Base-by-base conservation (phyloP, 1,284 basidiomycete genomes). In the Earliella scabrosa region DNA sequence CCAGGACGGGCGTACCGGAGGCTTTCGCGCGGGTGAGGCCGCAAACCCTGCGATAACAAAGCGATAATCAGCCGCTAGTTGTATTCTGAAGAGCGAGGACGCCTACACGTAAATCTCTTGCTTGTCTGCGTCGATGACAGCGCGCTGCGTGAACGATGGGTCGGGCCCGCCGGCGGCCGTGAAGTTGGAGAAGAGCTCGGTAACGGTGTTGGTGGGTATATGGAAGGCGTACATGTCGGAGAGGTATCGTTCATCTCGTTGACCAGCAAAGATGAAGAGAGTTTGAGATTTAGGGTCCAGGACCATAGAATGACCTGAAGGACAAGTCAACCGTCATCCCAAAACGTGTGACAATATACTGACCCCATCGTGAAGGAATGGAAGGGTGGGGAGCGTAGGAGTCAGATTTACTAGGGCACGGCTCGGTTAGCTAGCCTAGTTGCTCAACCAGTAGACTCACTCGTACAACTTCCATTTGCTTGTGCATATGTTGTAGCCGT, bases 201-300 rank as follows among this genome's bases (percentile, higher is more conserved):
- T 81, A n/a, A 82, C 76, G 4, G 77, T 80, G 63, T 81, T 81
- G 7, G 79, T 83, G 38, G 74, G 70, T 54, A 88, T 80, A 53
- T 90, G 81, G 68, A 85, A 90, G 0, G 84, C 76, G 57, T 88
- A 88, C 87, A 92, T 88, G 68, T 91, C 90, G 2, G 85, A 81
- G 7, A 88, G 77, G 59, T 84, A 85, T 54, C 76, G 81, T 14
- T 86, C 82, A 24, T 85, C 83, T 16, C 80, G 77, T 67, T 88
- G 85, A 2, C 90, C 90, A 13, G 83, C 87, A 60, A 92, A 86
- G 44, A 92, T 84, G 68, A 82, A 86, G 9, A 92, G 75, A 0
- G 77, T 82, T 44, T 80, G 81, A 1, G 79, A 73, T 13, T 66
- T 68, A 2, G 84, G 76, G 56, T 92, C 90, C 24, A 90, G 75